Percentiles rank a stretch among this genome's conserved stretches.
These are phyloP conservation scores for Aegle marmelos DNA, from an alignment of 345 rosid species.

Conservation along the genomic window DNA sequence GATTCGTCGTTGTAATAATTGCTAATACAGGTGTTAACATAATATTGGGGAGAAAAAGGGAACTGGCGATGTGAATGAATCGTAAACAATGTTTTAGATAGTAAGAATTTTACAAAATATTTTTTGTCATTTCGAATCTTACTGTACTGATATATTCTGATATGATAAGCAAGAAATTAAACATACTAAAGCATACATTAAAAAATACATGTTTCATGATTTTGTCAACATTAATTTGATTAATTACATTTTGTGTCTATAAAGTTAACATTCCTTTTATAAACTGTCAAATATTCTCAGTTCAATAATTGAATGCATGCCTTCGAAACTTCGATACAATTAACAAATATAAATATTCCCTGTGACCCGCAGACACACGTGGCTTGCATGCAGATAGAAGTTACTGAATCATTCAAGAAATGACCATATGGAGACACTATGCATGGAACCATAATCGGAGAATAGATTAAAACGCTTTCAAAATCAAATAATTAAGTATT, in stretches of 20 bases:
- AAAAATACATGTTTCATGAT: not conserved
- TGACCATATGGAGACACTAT: not conserved
- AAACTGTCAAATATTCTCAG: not conserved
- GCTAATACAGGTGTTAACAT: no score
- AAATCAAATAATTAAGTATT: no score
- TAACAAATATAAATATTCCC: not conserved
- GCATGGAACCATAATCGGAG: not conserved
- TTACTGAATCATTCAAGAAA: not conserved
- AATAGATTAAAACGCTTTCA: not conserved
- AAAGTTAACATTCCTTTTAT: not conserved
- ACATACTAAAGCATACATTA: not conserved
- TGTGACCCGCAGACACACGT: not conserved
- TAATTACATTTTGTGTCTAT: not conserved
- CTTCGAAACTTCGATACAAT: not conserved
- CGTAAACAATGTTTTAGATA: no score
- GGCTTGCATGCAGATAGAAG: not conserved
- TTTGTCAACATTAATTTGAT: not conserved
- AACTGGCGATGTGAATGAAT: no score
- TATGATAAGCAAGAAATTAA: not conserved
- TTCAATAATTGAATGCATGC: not conserved
- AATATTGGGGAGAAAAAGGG: no score
- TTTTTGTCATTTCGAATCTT: not conserved
- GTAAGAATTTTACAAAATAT: not conserved
- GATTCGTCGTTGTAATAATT: no score
- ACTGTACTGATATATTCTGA: not conserved